Conservation (phyloP, 2,329 filamentous ascomycete genomes). For the Xenoacremonium recifei region DNA sequence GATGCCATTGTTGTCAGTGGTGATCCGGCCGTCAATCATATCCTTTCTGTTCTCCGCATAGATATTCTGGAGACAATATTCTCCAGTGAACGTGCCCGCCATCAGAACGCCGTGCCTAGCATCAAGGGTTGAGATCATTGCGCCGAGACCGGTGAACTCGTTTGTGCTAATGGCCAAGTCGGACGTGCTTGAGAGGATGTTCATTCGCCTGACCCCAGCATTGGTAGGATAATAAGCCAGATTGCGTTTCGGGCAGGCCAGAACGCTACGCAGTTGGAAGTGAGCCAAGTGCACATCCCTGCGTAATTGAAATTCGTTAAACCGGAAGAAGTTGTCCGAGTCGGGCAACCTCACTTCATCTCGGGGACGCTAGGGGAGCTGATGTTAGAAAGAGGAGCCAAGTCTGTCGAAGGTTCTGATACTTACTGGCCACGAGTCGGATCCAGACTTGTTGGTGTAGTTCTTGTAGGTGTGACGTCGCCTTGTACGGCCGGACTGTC, state of each 20-base stretch:
- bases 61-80: slow-evolving; percentile 50
- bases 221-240: slow-evolving; percentile 56
- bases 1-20: slow-evolving; percentile 50
- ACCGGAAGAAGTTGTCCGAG: slow-evolving; percentile 54
- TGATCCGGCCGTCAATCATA: slow-evolving; percentile 47
- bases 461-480: slow-evolving; percentile 53
- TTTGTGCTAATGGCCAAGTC: slow-evolving; percentile 46
- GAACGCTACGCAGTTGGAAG: slow-evolving; percentile 64
- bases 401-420: slow-evolving; percentile 4
- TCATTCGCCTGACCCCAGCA: slow-evolving; percentile 49
- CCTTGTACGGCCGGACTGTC: slow-evolving; percentile 46
- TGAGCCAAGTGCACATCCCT: slow-evolving; percentile 57
- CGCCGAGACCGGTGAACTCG: slow-evolving; percentile 33
- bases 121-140: slow-evolving; percentile 50
- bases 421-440: slow-evolving; percentile 50
- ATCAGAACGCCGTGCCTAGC: slow-evolving; percentile 55
- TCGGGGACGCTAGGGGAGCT: slow-evolving; percentile 12
- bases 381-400: slow-evolving; percentile 10
- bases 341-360: slow-evolving; percentile 32
- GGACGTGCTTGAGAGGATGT: slow-evolving; percentile 46
- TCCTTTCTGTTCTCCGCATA: slow-evolving; percentile 36
- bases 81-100: slow-evolving; percentile 57
- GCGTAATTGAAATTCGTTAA: slow-evolving; percentile 55
- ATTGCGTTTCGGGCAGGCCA: slow-evolving; percentile 55
- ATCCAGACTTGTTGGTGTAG: slow-evolving; percentile 52